Percentiles rank a stretch among this genome's conserved stretches.
Evolutionary conservation across 306 rosid genomes (phyloP).

Genomic region (Neltuma alba): DNA sequence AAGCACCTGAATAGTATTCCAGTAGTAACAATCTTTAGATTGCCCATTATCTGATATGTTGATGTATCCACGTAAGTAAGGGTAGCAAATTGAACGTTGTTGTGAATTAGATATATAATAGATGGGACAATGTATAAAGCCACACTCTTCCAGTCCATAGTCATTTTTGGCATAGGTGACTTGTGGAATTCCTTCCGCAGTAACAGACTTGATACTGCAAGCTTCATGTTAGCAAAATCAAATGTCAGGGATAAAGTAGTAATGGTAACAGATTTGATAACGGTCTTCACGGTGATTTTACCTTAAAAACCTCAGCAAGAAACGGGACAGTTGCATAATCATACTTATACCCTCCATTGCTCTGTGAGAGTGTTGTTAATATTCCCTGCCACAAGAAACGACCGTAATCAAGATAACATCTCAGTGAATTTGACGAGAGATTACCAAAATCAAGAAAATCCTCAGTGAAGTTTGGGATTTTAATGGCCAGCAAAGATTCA

Average conservation of each 20-base stretch:
- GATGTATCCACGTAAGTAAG: constrained; percentile 72
- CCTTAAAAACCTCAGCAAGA: constrained; percentile 74
- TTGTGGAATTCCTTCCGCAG: constrained; percentile 58
- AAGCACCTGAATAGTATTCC: constrained; percentile 71
- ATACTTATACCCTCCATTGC: constrained; percentile 57
- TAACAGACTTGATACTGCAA: constrained; percentile 60
- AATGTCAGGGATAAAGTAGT: neutral
- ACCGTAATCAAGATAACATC: neutral
- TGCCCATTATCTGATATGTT: constrained; percentile 82
- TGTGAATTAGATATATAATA: constrained; percentile 64
- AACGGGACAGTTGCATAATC: constrained; percentile 80
- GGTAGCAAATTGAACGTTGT: constrained; percentile 75
- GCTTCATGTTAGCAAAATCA: constrained; percentile 37
- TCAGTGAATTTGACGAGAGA: neutral
- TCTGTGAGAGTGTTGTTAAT: constrained; percentile 70
- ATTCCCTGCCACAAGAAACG: constrained; percentile 50
- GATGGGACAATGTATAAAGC: constrained; percentile 71
- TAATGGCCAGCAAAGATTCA: neutral
- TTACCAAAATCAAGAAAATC: neutral
- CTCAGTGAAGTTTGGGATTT: neutral
- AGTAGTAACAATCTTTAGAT: constrained; percentile 73
- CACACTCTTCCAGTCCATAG: constrained; percentile 61
- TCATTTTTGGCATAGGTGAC: constrained; percentile 53
- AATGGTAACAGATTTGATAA: neutral
- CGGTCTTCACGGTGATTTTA: constrained; percentile 19